A percentile compares a stretch with the other conserved stretches of the same genome.
These are phyloP conservation scores for Phytophthora capsici DNA, from an alignment of 352 stramenopile genomes.

Conservation along the genomic window DNA sequence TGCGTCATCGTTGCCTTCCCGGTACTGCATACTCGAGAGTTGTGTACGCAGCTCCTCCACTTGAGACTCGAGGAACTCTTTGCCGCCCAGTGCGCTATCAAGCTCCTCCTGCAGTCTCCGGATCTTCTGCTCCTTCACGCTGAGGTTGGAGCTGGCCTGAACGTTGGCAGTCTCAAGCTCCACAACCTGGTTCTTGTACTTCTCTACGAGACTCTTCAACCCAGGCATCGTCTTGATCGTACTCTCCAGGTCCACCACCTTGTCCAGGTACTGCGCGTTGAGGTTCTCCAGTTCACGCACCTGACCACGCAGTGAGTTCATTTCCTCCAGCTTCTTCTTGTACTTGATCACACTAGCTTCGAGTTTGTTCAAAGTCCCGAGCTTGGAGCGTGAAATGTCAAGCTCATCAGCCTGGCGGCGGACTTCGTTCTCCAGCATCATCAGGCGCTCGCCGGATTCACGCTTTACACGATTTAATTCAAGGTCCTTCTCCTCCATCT, in stretches of 20 bases:
- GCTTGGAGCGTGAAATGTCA: slow-evolving; percentile 88
- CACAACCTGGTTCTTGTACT: slow-evolving; percentile 91
- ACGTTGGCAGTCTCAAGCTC: slow-evolving; percentile 86
- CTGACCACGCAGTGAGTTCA: slow-evolving; percentile 78
- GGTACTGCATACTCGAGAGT: slow-evolving; percentile 62
- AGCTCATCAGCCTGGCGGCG: slow-evolving; percentile 85
- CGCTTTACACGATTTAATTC: slow-evolving; percentile 76
- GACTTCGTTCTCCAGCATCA: slow-evolving; percentile 88
- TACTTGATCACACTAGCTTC: slow-evolving; percentile 85
- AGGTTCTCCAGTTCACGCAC: slow-evolving; percentile 81
- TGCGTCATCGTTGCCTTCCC: slow-evolving; percentile 45
- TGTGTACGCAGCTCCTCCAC: slow-evolving; percentile 80
- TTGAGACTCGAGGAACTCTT: slow-evolving; percentile 88
- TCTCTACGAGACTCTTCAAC: slow-evolving; percentile 79
- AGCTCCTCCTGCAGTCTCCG: slow-evolving; percentile 85
- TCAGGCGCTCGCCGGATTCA: slow-evolving; percentile 76
- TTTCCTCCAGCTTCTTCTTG: slow-evolving; percentile 88
- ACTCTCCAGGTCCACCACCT: slow-evolving; percentile 85
- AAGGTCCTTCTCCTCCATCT: slow-evolving; percentile 83
- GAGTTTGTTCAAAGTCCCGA: slow-evolving; percentile 78
- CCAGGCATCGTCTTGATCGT: slow-evolving; percentile 88
- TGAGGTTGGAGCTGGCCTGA: slow-evolving; percentile 74
- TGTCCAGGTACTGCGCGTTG: slow-evolving; percentile 85
- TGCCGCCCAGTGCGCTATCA: slow-evolving; percentile 77
- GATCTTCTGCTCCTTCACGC: slow-evolving; percentile 86